Evolutionary conservation across 2,329 filamentous ascomycete genomes (phyloP).

Genomic region (Nigrospora oryzae): DNA sequence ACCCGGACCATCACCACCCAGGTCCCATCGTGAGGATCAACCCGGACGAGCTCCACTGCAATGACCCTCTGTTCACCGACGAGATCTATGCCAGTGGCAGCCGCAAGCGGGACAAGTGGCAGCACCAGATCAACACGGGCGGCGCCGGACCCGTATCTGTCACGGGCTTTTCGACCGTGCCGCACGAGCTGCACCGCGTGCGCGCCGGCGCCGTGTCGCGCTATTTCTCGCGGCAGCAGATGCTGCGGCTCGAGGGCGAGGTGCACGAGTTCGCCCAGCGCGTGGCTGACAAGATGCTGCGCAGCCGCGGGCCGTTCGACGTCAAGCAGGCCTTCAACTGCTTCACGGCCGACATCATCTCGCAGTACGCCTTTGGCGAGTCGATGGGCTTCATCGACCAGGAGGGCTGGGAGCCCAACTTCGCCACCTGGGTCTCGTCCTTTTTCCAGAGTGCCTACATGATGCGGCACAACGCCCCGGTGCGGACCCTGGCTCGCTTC

Average conservation of each 20-base stretch:
- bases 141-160: not conserved
- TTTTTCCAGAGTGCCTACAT: constrained; percentile 13
- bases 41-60: constrained; percentile 4
- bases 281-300: constrained; percentile 19
- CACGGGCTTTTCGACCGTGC: not conserved
- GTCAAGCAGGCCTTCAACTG: constrained; percentile 10
- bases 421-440: constrained; percentile 11
- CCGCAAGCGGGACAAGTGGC: constrained; percentile 4
- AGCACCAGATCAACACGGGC: constrained; percentile 2
- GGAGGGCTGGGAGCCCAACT: constrained; percentile 5
- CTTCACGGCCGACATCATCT: constrained; percentile 12
- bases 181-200: constrained; percentile 1
- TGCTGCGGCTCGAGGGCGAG: constrained; percentile 20
- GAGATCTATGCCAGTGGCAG: constrained; percentile 2
- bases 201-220: constrained; percentile 11
- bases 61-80: constrained; percentile 3
- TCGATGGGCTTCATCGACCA: constrained; percentile 10
- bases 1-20: not conserved
- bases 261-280: constrained; percentile 15
- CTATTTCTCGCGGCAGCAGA: constrained; percentile 21
- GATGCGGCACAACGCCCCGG: constrained; percentile 10
- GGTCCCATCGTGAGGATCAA: constrained; percentile 6
- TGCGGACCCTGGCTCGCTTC: constrained; percentile 9
- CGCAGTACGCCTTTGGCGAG: constrained; percentile 13
- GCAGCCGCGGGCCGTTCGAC: constrained; percentile 3